These are phyloP conservation scores for Picea glauca DNA, from an alignment of 75 land plant species.

Conservation along the genomic window DNA sequence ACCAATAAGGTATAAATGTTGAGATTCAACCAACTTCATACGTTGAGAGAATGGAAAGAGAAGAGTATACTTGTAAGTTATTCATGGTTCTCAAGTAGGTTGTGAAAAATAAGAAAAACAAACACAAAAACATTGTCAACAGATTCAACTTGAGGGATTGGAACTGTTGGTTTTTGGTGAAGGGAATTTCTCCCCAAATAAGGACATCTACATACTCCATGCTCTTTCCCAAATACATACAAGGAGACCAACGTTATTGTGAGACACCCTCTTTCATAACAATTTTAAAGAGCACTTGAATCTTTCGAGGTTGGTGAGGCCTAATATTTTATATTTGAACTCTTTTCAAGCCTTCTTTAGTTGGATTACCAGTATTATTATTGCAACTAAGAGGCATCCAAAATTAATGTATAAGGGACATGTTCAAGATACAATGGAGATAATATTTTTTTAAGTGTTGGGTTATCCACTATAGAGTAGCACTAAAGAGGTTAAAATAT, in stretches of 20 bases:
- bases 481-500: conserved; percentile 24
- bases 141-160: conserved; percentile 52
- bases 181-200: conserved; percentile 78
- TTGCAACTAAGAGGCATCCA: conserved; percentile 12
- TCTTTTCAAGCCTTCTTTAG: conserved; percentile 22
- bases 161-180: conserved; percentile 83
- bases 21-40: too few species aligned
- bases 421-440: conserved; percentile 11
- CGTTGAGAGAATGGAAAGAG: too few species aligned
- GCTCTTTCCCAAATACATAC: conserved; percentile 71
- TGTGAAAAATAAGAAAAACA: conserved; percentile 9
- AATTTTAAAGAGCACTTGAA: conserved; percentile 74
- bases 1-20: too few species aligned
- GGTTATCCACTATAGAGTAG: conserved; percentile 48
- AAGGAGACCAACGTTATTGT: conserved; percentile 59
- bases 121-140: conserved; percentile 36
- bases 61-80: too few species aligned
- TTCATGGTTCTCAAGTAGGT: too few species aligned
- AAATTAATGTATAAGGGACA: conserved; percentile 16
- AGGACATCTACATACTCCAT: conserved; percentile 59
- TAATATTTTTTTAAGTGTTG: conserved; percentile 40
- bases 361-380: conserved; percentile 33
- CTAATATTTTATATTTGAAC: conserved; percentile 44
- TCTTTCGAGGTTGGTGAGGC: conserved; percentile 52
- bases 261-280: conserved; percentile 76